phyloP scores from a whole-genome alignment of 164 flowering plant genomes.

The Liquidambar formosana region DNA sequence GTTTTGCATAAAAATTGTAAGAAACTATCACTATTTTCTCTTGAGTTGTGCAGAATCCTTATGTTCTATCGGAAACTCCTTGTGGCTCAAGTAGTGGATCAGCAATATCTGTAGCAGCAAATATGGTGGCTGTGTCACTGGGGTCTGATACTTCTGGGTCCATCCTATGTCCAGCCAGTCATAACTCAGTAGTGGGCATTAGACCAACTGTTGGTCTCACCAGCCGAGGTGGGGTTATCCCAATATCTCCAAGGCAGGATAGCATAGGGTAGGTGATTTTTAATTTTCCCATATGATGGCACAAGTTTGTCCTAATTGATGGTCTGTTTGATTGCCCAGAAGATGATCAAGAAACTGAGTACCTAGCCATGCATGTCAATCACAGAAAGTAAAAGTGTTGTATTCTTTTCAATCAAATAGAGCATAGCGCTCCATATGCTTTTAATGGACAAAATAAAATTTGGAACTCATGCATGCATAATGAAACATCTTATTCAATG shows the following conservation, averaged over 20 bases:
- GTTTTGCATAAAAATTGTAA: too few species aligned
- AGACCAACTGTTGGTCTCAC: constrained; percentile 30
- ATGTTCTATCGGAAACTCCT: not conserved
- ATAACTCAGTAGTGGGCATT: constrained; percentile 29
- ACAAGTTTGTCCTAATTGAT: too few species aligned
- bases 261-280: constrained; percentile 14
- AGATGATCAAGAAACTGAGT: too few species aligned
- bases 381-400: too few species aligned
- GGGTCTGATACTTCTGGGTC: constrained; percentile 24
- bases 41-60: constrained; percentile 12
- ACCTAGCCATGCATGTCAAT: too few species aligned
- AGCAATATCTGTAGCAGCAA: constrained; percentile 26
- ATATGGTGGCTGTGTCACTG: constrained; percentile 20
- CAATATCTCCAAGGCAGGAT: constrained; percentile 21
- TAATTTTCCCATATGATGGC: not conserved
- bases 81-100: constrained; percentile 31
- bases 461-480: too few species aligned
- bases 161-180: constrained; percentile 11
- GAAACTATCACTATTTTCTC: too few species aligned
- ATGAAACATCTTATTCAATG: too few species aligned
- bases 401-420: too few species aligned
- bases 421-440: too few species aligned
- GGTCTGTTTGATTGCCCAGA: too few species aligned
- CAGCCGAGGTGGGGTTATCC: constrained; percentile 27
- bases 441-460: too few species aligned